These are phyloP conservation scores for Curvularia hawaiiensis DNA, from an alignment of 2,329 filamentous ascomycete genomes.

Conservation along the genomic window DNA sequence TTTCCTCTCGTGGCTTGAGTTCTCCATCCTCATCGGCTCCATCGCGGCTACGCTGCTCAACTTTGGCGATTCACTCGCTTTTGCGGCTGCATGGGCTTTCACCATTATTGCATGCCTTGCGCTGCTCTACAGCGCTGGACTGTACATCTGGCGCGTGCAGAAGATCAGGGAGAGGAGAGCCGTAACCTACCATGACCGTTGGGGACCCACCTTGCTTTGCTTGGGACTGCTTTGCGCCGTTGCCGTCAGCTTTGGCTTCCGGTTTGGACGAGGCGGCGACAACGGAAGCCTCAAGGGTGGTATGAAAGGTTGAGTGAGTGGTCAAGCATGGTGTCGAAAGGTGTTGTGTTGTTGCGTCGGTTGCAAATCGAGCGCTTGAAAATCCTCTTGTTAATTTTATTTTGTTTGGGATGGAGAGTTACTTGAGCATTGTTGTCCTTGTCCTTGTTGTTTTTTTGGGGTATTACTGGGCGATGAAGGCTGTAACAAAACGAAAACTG, in stretches of 20 bases:
- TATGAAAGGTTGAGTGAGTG: conserved; percentile 6
- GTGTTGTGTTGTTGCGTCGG: no score
- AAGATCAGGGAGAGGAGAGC: conserved; percentile 83
- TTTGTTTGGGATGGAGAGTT: not conserved
- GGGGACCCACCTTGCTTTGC: conserved; percentile 81
- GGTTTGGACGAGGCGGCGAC: conserved; percentile 62
- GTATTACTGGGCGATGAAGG: not conserved
- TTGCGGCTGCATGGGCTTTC: conserved; percentile 69
- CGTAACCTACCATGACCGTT: conserved; percentile 90
- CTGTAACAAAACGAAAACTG: not conserved
- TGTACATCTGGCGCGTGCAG: conserved; percentile 87
- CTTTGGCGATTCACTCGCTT: conserved; percentile 45
- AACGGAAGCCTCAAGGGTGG: conserved; percentile 51
- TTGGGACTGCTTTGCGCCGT: conserved; percentile 74
- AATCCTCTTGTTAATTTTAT: not conserved
- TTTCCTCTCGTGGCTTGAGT: conserved; percentile 96
- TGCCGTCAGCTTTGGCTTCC: conserved; percentile 77
- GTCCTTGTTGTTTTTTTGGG: not conserved
- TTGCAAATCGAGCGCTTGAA: no score
- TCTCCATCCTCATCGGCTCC: conserved; percentile 85
- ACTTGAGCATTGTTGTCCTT: not conserved
- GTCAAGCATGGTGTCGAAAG: not conserved
- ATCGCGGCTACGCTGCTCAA: conserved; percentile 51
- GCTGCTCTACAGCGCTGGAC: conserved; percentile 79
- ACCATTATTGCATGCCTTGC: conserved; percentile 78